A percentile compares a stretch with the other conserved stretches of the same genome.
These are phyloP conservation scores for Paramecium sonneborni DNA, from an alignment of 73 alveolate species.

Conservation along the genomic window DNA sequence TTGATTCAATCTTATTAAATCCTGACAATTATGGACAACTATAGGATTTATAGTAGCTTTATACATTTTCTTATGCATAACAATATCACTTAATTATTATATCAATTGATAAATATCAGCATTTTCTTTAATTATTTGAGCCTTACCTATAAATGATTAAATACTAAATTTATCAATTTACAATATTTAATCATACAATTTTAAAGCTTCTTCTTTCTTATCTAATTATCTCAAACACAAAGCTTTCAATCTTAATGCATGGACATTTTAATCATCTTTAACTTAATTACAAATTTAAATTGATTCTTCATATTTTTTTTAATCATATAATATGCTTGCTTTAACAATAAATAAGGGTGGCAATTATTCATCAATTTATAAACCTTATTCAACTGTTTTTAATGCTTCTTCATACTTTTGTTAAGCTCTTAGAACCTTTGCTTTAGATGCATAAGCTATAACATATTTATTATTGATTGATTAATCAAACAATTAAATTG, in stretches of 20 bases:
- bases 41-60: constrained; percentile 19
- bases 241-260: constrained; percentile 33
- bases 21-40: not conserved
- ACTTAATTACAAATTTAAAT: not conserved
- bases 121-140: not conserved
- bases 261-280: not conserved
- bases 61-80: not conserved
- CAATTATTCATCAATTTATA: not conserved
- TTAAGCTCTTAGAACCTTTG: not conserved
- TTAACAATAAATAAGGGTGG: not conserved
- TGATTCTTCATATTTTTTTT: constrained; percentile 28
- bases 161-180: not conserved
- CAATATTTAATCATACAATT: not conserved
- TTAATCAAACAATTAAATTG: constrained; percentile 3
- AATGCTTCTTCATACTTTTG: not conserved
- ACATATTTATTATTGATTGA: not conserved
- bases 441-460: not conserved
- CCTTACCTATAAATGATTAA: not conserved
- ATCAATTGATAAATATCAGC: not conserved
- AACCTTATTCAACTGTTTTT: not conserved
- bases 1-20: not conserved
- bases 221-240: not conserved
- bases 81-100: not conserved
- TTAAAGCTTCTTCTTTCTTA: not conserved
- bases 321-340: not conserved